phyloP scores from a whole-genome alignment of 352 stramenopile genomes.

The Globisporangium viniferum region DNA sequence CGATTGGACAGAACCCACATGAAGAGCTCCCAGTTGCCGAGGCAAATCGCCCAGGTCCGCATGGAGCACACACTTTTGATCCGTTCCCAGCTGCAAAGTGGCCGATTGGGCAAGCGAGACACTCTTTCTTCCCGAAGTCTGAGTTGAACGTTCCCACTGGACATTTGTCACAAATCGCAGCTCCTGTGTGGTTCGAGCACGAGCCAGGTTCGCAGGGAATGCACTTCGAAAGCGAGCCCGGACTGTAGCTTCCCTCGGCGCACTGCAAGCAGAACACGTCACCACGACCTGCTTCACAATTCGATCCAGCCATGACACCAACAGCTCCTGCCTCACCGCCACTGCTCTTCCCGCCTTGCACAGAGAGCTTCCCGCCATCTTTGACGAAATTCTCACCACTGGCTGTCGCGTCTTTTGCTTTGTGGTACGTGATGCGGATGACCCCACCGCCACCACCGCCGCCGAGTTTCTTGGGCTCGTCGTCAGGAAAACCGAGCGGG shows the following conservation, averaged over 20 bases:
- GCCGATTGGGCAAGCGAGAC: conserved; percentile 54
- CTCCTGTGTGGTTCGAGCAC: conserved; percentile 45
- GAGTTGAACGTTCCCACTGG: conserved; percentile 54
- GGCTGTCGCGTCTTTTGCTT: conserved; percentile 20
- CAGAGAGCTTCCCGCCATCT: conserved; percentile 43
- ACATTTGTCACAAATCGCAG: conserved; percentile 50
- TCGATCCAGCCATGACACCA: conserved; percentile 47
- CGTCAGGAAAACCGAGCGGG: conserved; percentile 6
- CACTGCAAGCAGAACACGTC: conserved; percentile 68
- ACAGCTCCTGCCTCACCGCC: conserved; percentile 49
- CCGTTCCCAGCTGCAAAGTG: conserved; percentile 44
- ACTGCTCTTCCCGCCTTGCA: conserved; percentile 44
- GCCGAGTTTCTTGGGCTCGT: conserved; percentile 33
- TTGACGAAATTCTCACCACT: conserved; percentile 57
- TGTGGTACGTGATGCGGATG: conserved; percentile 52
- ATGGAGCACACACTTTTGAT: conserved; percentile 55
- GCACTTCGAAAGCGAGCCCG: conserved; percentile 52
- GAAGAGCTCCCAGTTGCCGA: conserved; percentile 32
- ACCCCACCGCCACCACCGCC: conserved; percentile 62
- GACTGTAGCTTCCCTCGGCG: conserved; percentile 60
- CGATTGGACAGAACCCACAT: conserved; percentile 58
- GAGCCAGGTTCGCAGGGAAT: conserved; percentile 65
- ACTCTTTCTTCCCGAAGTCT: conserved; percentile 69
- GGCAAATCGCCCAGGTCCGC: conserved; percentile 54
- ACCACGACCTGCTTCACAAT: conserved; percentile 65